Evolutionary conservation across 208 protist species (phyloP).

Genomic region (Histomonas meleagridis): DNA sequence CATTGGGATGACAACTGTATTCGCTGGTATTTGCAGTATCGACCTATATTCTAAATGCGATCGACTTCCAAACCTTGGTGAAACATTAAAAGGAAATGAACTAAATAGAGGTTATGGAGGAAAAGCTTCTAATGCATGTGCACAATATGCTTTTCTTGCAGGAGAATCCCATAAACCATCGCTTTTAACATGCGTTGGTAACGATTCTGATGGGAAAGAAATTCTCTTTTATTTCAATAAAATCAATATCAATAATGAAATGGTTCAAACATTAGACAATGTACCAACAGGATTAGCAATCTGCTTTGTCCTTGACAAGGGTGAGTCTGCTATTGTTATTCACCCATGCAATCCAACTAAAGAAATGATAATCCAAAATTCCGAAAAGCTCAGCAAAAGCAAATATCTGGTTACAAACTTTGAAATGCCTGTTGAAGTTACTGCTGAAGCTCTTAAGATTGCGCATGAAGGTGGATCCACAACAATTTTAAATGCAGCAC

Average conservation of each 20-base stretch:
- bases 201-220: not conserved
- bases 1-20: not conserved
- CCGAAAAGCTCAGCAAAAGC: not conserved
- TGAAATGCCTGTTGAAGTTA: not conserved
- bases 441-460: not conserved
- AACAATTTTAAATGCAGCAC: constrained; percentile 1
- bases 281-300: not conserved
- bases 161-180: not conserved
- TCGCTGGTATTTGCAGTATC: not conserved
- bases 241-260: not conserved
- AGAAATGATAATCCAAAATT: not conserved
- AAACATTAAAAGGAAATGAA: not conserved
- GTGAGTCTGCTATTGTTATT: not conserved
- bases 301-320: not conserved
- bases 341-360: not conserved
- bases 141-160: not conserved
- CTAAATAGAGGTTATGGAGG: not conserved
- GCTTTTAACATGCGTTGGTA: not conserved
- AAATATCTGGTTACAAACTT: not conserved
- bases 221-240: not conserved
- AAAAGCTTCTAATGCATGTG: not conserved
- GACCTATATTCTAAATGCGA: not conserved
- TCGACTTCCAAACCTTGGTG: not conserved
- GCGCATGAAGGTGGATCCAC: not conserved
- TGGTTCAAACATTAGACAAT: not conserved